phyloP scores from a whole-genome alignment of 495 filamentous ascomycete species.

The Acidiella bohemica region DNA sequence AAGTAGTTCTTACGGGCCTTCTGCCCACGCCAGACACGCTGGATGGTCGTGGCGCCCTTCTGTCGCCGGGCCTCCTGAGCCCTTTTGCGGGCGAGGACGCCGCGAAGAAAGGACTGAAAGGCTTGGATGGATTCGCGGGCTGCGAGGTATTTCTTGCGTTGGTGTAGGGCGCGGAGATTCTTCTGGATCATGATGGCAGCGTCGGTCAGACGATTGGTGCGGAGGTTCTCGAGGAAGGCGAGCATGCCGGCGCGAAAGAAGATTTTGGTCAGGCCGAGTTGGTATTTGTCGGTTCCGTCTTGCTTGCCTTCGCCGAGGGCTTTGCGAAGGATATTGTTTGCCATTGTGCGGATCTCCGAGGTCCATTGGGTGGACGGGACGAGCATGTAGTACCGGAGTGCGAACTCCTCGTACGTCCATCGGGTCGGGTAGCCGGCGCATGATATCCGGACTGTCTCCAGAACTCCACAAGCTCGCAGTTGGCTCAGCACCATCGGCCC shows the following conservation, averaged over 20 bases:
- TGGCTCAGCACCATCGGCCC: slow-evolving; percentile 98
- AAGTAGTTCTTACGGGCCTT: slow-evolving; percentile 72
- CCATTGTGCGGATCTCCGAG: slow-evolving; percentile 84
- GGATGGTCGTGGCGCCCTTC: slow-evolving; percentile 85
- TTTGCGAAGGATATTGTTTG: slow-evolving; percentile 75
- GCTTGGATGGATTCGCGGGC: slow-evolving; percentile 66
- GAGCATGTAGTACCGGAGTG: slow-evolving; percentile 95
- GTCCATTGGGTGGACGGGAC: slow-evolving; percentile 86
- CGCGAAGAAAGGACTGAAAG: slow-evolving; percentile 63
- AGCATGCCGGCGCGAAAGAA: slow-evolving; percentile 99
- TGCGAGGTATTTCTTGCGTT: slow-evolving; percentile 81
- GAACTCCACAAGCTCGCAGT: slow-evolving; percentile 91
- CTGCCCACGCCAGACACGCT: slow-evolving; percentile 83
- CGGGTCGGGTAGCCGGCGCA: slow-evolving; percentile 94
- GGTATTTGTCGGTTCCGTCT: slow-evolving; percentile 84
- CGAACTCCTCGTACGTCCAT: slow-evolving; percentile 99
- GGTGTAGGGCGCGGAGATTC: slow-evolving; percentile 90
- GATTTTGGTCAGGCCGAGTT: slow-evolving; percentile 92
- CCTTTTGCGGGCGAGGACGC: slow-evolving; percentile 56
- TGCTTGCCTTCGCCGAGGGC: slow-evolving; percentile 67
- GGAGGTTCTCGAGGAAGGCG: slow-evolving; percentile 87
- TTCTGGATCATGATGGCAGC: slow-evolving; percentile 99
- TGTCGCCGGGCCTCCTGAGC: slow-evolving; percentile 69
- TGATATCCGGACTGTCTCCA: slow-evolving; percentile 96
- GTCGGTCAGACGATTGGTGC: slow-evolving; percentile 77